These are phyloP conservation scores for Telfairia occidentalis DNA, from an alignment of 331 rosid genomes.

Conservation along the genomic window DNA sequence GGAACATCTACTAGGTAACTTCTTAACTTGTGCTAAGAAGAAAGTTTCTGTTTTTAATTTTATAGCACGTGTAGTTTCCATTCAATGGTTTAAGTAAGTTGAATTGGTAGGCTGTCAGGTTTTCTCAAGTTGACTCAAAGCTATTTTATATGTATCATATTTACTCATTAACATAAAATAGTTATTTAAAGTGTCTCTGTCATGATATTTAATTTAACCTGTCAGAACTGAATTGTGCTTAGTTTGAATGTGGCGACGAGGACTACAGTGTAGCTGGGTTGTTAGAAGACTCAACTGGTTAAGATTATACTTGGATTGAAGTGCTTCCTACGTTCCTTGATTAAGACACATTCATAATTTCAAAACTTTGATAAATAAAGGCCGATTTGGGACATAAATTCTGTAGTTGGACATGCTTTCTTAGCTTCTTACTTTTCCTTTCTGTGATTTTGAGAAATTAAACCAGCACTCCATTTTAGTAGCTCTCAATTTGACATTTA, in stretches of 20 bases:
- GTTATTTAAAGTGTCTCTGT: not conserved
- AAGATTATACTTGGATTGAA: not conserved
- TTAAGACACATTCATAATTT: not conserved
- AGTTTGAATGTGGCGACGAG: not conserved
- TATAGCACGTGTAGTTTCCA: not conserved
- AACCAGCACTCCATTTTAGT: not conserved
- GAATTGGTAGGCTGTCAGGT: not conserved
- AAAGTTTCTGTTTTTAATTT: not conserved
- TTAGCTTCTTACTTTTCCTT: not conserved
- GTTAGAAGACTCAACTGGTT: not conserved
- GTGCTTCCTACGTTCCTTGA: not conserved
- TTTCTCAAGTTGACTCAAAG: not conserved
- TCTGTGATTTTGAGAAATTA: not conserved
- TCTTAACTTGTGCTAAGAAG: not conserved
- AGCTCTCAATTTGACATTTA: not conserved
- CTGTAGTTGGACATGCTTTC: not conserved
- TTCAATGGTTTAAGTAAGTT: not conserved
- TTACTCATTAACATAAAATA: not conserved
- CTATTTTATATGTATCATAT: not conserved
- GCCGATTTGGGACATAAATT: not conserved
- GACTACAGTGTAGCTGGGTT: not conserved
- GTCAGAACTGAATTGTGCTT: not conserved
- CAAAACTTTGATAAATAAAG: not conserved
- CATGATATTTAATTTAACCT: not conserved
- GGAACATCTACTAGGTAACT: slow-evolving; percentile 48